These are phyloP conservation scores for Moniliophthora roreri DNA, from an alignment of 1,284 basidiomycete genomes.

Conservation along the genomic window DNA sequence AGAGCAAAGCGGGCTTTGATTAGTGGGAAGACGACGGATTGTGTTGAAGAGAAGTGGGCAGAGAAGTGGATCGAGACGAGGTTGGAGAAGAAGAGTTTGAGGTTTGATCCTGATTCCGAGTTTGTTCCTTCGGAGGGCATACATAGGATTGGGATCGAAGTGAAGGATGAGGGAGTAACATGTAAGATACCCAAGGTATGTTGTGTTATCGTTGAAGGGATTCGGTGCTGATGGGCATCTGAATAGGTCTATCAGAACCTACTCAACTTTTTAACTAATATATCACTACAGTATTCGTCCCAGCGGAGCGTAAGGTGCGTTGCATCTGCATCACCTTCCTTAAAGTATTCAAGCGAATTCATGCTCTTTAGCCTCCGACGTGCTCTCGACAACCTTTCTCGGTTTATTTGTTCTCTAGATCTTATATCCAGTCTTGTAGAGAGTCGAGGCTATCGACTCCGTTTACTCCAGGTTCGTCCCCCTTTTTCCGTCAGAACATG, in stretches of 20 bases:
- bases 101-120: not conserved
- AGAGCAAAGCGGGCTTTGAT: constrained; percentile 5
- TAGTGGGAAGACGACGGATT: constrained; percentile 2
- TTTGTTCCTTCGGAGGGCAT: not conserved
- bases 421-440: constrained; percentile 21
- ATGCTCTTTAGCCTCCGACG: constrained; percentile 14
- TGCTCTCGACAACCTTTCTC: constrained; percentile 13
- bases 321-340: not conserved
- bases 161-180: not conserved
- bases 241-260: not conserved
- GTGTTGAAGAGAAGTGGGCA: constrained; percentile 10
- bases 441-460: constrained; percentile 19
- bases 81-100: constrained; percentile 11
- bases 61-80: constrained; percentile 14
- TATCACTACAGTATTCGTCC: not conserved
- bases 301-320: not conserved
- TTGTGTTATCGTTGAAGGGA: not conserved
- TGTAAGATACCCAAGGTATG: constrained; percentile 1
- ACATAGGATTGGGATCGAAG: not conserved
- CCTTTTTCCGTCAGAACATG: not conserved
- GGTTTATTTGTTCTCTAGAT: constrained; percentile 21
- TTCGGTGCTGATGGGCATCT: not conserved
- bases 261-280: not conserved
- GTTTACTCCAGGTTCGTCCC: constrained; percentile 17
- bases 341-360: not conserved